Evolutionary conservation across 1,284 basidiomycete genomes (phyloP).

Genomic region (Cystobasidiaceae sp.): DNA sequence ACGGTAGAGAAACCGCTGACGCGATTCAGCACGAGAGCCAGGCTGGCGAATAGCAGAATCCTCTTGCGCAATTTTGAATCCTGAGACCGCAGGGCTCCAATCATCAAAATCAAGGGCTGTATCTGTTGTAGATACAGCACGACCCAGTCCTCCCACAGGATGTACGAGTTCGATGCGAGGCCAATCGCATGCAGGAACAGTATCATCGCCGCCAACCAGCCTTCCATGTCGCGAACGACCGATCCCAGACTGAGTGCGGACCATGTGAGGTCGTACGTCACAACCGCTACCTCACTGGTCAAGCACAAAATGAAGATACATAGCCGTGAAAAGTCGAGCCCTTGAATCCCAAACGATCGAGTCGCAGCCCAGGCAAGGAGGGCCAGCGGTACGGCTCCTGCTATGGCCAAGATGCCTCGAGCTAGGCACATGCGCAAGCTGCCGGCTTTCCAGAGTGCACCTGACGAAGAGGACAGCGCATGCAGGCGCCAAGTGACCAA

Average conservation of each 20-base stretch:
- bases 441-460: slow-evolving; percentile 20
- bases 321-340: too few relatives aligned
- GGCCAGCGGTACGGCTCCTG: background rate
- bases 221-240: background rate
- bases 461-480: slow-evolving; percentile 36
- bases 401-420: background rate
- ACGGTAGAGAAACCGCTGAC: slow-evolving; percentile 70
- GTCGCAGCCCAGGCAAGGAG: background rate
- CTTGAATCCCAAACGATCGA: background rate
- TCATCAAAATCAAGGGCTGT: slow-evolving; percentile 56
- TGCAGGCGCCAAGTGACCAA: slow-evolving; percentile 44
- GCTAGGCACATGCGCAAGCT: background rate
- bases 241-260: too few relatives aligned
- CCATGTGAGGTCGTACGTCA: too few relatives aligned
- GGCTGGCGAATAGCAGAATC: slow-evolving; percentile 63
- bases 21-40: slow-evolving; percentile 67
- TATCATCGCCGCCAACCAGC: slow-evolving; percentile 22
- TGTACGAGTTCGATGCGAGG: slow-evolving; percentile 79
- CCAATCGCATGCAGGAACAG: slow-evolving; percentile 36
- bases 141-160: slow-evolving; percentile 88
- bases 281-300: too few relatives aligned
- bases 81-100: slow-evolving; percentile 54
- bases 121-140: slow-evolving; percentile 64
- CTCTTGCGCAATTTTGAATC: slow-evolving; percentile 64
- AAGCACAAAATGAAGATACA: too few relatives aligned